Evolutionary conservation across 1,139 yeast species (phyloP).

Genomic region (Pneumocystis jirovecii): DNA sequence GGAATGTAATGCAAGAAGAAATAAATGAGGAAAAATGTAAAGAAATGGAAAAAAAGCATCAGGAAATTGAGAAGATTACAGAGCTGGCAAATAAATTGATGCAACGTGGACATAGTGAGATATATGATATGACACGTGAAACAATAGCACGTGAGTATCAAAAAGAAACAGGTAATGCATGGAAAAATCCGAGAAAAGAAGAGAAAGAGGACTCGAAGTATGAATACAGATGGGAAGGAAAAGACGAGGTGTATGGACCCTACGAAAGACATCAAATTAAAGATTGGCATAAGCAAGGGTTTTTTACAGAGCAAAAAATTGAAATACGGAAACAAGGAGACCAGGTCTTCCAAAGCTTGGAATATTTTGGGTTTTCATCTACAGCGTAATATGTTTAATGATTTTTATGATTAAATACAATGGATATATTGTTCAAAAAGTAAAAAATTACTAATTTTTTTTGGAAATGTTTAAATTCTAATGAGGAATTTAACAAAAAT

Average conservation of each 20-base stretch:
- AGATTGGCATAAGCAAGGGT: conserved; percentile 41
- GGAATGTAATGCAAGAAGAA: conserved; percentile 11
- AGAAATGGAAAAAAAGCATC: conserved; percentile 7
- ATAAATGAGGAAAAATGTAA: conserved; percentile 9
- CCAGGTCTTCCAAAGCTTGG: not conserved
- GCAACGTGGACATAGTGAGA: conserved; percentile 27
- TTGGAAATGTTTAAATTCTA: not conserved
- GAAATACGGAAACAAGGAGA: not conserved
- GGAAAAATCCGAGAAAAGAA: conserved; percentile 12
- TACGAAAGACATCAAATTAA: conserved; percentile 40
- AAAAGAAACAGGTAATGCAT: conserved; percentile 36
- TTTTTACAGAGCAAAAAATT: conserved; percentile 26
- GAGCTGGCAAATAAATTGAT: conserved; percentile 36
- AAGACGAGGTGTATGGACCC: conserved; percentile 43
- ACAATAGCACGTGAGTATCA: conserved; percentile 41
- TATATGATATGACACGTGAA: conserved; percentile 45
- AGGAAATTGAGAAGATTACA: conserved; percentile 27
- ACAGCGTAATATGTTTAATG: not conserved
- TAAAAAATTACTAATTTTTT: not conserved
- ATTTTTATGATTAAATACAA: not conserved
- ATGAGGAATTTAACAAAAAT: not conserved
- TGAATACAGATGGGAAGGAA: conserved; percentile 50
- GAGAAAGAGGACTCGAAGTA: conserved; percentile 33
- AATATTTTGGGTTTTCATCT: not conserved
- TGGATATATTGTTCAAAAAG: too few species aligned